A percentile compares a stretch with the other conserved stretches of the same genome.
These are phyloP conservation scores for Citrus inodora DNA, from an alignment of 345 rosid species.

Conservation along the genomic window DNA sequence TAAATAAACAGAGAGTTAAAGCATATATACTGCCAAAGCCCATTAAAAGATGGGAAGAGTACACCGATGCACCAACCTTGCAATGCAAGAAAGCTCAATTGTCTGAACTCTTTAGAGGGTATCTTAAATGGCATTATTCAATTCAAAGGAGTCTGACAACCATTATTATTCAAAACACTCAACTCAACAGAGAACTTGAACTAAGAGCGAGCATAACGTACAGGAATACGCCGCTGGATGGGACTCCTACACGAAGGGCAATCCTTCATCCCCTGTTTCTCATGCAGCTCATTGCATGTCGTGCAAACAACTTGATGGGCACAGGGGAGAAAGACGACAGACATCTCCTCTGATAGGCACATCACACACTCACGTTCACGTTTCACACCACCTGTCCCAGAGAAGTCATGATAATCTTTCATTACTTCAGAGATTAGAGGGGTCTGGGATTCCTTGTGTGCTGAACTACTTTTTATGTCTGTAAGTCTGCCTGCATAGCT, in stretches of 20 bases:
- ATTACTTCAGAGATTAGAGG: constrained; percentile 27
- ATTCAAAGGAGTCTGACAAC: constrained; percentile 30
- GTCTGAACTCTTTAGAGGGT: constrained; percentile 28
- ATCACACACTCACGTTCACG: constrained; percentile 91
- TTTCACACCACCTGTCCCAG: constrained; percentile 44
- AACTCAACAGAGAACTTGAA: constrained; percentile 18
- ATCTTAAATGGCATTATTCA: constrained; percentile 36
- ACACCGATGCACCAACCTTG: constrained; percentile 20
- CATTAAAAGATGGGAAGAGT: constrained; percentile 13
- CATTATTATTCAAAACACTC: constrained; percentile 40
- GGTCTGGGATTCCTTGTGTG: constrained; percentile 29
- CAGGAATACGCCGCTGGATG: constrained; percentile 44
- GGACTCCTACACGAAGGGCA: constrained; percentile 60
- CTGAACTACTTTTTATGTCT: constrained; percentile 16
- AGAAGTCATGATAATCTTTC: constrained; percentile 29
- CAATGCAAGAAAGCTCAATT: constrained; percentile 13
- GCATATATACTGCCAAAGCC: constrained; percentile 6
- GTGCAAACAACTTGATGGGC: constrained; percentile 59
- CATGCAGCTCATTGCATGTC: constrained; percentile 55
- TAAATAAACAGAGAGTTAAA: neutral
- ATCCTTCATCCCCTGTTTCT: constrained; percentile 68
- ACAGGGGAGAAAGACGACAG: constrained; percentile 55
- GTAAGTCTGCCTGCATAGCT: constrained; percentile 41
- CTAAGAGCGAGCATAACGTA: constrained; percentile 41
- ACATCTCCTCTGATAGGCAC: constrained; percentile 73